Conservation (phyloP, 768 basidiomycete genomes). For the Mycena vitilis region DNA sequence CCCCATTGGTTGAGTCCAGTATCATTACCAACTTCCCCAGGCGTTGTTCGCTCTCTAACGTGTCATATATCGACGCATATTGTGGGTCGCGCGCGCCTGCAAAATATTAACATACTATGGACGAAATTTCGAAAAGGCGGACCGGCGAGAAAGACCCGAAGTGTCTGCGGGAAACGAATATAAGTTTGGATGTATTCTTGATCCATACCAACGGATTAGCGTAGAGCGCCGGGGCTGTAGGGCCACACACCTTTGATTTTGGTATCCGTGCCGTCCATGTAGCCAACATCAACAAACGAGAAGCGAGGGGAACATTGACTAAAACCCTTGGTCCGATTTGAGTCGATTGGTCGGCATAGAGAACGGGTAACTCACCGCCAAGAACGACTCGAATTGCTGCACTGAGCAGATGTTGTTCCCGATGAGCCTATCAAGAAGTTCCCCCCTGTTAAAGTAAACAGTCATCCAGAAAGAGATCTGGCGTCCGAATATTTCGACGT, state of each 20-base stretch:
- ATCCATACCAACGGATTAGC: conserved; percentile 8
- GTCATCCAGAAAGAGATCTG: conserved; percentile 79
- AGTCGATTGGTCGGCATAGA: background rate
- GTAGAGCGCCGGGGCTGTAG: conserved; percentile 4
- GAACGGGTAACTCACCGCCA: conserved; percentile 50
- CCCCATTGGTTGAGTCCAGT: conserved; percentile 59
- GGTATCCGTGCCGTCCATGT: conserved; percentile 68
- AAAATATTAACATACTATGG: background rate
- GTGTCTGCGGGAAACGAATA: conserved; percentile 77
- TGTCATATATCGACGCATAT: conserved; percentile 67
- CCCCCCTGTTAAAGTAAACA: conserved; percentile 74
- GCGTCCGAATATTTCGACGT: conserved; percentile 68
- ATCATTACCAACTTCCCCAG: conserved; percentile 74
- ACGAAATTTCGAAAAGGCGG: conserved; percentile 35
- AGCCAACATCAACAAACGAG: conserved; percentile 75
- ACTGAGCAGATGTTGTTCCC: conserved; percentile 66
- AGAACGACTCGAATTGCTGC: conserved; percentile 78
- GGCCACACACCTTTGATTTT: conserved; percentile 74
- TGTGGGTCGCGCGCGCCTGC: conserved; percentile 67
- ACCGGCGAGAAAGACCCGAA: conserved; percentile 81
- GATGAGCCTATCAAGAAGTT: conserved; percentile 62
- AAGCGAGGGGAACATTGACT: conserved; percentile 81
- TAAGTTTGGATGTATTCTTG: conserved; percentile 77
- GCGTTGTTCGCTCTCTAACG: conserved; percentile 70
- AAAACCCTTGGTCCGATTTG: conserved; percentile 60